These are phyloP conservation scores for Penicillium antarcticum DNA, from an alignment of 495 filamentous ascomycete species.

Conservation along the genomic window DNA sequence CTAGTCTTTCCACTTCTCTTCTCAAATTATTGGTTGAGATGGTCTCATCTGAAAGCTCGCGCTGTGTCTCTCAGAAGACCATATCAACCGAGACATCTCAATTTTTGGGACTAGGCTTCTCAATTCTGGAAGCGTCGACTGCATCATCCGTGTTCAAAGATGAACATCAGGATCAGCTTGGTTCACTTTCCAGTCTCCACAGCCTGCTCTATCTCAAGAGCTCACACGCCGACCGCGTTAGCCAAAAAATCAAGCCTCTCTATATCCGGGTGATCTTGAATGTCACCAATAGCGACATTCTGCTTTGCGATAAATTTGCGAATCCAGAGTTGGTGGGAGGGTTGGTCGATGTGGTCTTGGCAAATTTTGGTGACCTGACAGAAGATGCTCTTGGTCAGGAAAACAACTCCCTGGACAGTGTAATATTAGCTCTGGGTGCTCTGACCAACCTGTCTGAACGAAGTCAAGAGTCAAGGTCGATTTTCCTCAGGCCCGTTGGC, in stretches of 20 bases:
- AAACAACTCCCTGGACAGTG: conserved; percentile 57
- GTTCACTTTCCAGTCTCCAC: conserved; percentile 27
- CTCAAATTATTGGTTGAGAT: conserved; percentile 25
- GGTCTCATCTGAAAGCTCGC: conserved; percentile 15
- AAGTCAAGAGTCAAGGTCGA: conserved; percentile 50
- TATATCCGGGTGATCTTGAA: conserved; percentile 77
- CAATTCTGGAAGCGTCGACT: conserved; percentile 63
- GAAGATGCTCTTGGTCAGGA: conserved; percentile 42
- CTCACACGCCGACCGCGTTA: conserved; percentile 4
- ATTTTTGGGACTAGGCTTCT: conserved; percentile 42
- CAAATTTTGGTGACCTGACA: conserved; percentile 36
- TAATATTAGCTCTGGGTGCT: conserved; percentile 77
- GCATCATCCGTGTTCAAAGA: conserved; percentile 19
- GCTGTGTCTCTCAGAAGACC: not conserved
- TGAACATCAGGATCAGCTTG: conserved; percentile 22
- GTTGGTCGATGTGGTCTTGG: conserved; percentile 51
- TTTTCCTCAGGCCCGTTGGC: conserved; percentile 28
- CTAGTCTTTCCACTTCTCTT: conserved; percentile 21
- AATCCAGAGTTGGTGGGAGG: conserved; percentile 51
- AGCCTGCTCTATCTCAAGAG: conserved; percentile 21
- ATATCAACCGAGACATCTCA: conserved; percentile 9
- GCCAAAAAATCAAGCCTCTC: conserved; percentile 22
- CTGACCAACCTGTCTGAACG: conserved; percentile 89
- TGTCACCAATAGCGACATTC: conserved; percentile 76
- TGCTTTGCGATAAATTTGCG: conserved; percentile 64